Base-by-base conservation (phyloP, 1,284 basidiomycete genomes). In the Rhodotorula sp. region DNA sequence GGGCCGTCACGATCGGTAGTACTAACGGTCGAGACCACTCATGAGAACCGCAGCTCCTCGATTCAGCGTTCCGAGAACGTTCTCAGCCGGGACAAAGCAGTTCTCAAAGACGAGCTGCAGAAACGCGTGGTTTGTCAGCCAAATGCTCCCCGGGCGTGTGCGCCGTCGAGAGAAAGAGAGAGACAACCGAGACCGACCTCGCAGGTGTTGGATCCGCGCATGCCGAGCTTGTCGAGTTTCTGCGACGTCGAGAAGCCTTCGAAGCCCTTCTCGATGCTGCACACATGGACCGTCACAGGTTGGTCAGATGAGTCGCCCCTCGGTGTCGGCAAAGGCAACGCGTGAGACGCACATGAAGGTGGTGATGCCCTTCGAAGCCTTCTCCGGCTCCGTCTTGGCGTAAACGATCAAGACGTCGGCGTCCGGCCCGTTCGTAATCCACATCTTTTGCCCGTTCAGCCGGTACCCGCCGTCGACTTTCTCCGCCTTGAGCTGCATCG, bases 341-440 rank as follows among this genome's bases (percentile, higher is more conserved):
- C 6, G 2, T 21, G 31, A 52, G 31, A 52, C 61, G 23, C 6
- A 72, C 75, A 97, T 88, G 83, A 97, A 97, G 1, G 94, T 88
- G 0, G 94, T 97, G 76, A 97, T 93, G 23, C 93, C 93, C 81
- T 92, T 95, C 34, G 90, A 90, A 16, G 87, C 89, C 12, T 70
- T 63, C 65, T 88, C 86, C 0, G 91, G 91, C 18, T 87, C 86
- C 8, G 92, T 93, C 83, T 95, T 95, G 23, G 94, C 94, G 81
- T 97, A 97, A 8, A 97, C 92, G 29, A 97, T 89, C 43, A 97
- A 86, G 0, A 93, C 97, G 18, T 90, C 91, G 3, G 95, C 91
- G 43, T 89, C 85, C 2, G 94, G 92, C 6, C 93, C 93, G 80
- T 98, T 98, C 46, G 95, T 97, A 81, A 97, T 97, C 92, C 92